Percentiles rank a stretch among this genome's conserved stretches.
Evolutionary conservation across 202 grass and related monocot species (phyloP).

Genomic region (Panicum virgatum): DNA sequence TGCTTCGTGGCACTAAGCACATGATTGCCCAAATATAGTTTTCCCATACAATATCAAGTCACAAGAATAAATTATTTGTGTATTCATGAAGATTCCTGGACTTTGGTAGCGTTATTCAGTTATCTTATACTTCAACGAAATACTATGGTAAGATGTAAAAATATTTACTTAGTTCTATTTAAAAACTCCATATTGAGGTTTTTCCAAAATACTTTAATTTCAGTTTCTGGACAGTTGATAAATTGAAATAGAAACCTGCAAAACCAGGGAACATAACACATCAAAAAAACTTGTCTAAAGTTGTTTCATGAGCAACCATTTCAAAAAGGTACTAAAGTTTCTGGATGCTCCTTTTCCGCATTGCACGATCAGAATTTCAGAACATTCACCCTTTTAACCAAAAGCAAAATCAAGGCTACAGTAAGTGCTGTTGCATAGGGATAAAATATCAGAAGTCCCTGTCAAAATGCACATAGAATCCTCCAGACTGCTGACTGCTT

Average conservation of each 20-base stretch:
- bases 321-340: not conserved
- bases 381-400: not conserved
- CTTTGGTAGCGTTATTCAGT: not conserved
- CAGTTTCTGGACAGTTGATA: not conserved
- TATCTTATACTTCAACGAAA: not conserved
- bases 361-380: not conserved
- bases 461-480: not conserved
- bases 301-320: not conserved
- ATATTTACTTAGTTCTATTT: not conserved
- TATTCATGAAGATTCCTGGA: not conserved
- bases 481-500: not conserved
- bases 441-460: not conserved
- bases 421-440: not conserved
- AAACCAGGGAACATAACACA: not conserved
- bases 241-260: not conserved
- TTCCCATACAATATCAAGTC: not conserved
- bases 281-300: not conserved
- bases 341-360: not conserved
- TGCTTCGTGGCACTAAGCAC: not conserved
- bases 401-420: conserved; percentile 8
- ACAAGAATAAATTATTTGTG: not conserved
- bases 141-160: not conserved
- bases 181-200: not conserved
- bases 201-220: not conserved
- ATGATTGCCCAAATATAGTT: not conserved